Evolutionary conservation across 75 land plant genomes (phyloP).

Genomic region (Larix kaempferi): DNA sequence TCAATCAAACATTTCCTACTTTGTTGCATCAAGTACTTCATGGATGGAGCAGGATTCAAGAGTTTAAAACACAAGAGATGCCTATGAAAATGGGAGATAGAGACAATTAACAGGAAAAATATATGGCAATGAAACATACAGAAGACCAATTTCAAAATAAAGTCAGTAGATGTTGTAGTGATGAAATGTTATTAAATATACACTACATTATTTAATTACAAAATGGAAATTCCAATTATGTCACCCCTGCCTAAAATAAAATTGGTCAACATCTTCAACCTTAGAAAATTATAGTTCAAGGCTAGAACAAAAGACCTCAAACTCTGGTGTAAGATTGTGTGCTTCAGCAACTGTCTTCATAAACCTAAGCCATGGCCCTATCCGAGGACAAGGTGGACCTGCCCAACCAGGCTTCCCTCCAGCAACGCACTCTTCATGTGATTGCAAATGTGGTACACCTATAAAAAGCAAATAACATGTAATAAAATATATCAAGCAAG

Average conservation of each 20-base stretch:
- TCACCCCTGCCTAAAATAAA: not conserved
- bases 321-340: constrained; percentile 67
- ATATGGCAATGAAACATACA: too few relatives aligned
- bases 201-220: not conserved
- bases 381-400: constrained; percentile 62
- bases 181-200: too few relatives aligned
- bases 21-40: too few relatives aligned
- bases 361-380: constrained; percentile 79
- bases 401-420: constrained; percentile 95
- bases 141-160: too few relatives aligned
- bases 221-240: not conserved
- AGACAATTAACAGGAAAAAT: too few relatives aligned
- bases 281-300: constrained; percentile 1
- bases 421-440: constrained; percentile 53
- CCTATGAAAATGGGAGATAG: too few relatives aligned
- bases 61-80: too few relatives aligned
- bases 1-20: too few relatives aligned
- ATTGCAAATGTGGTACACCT: constrained; percentile 80
- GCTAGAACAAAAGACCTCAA: constrained; percentile 53
- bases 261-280: not conserved
- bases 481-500: not conserved
- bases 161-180: too few relatives aligned
- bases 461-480: not conserved
- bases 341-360: constrained; percentile 59
- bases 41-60: too few relatives aligned